phyloP scores from a whole-genome alignment of 768 basidiomycete genomes.

The Russula compacta region DNA sequence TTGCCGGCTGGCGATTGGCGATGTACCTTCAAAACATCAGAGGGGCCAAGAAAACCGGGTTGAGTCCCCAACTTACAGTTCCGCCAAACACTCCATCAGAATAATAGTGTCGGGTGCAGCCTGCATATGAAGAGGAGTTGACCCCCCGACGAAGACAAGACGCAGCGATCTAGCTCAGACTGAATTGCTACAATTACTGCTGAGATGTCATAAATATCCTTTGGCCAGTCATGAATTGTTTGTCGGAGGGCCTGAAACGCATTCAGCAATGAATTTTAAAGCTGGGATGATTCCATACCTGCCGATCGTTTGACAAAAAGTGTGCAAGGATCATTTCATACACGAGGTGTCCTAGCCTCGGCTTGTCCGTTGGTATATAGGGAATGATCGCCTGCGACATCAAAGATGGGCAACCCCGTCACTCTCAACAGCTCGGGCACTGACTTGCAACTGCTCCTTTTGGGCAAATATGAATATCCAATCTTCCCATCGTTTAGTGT shows the following conservation, averaged over 20 bases:
- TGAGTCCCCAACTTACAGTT: slow-evolving; percentile 47
- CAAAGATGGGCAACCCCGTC: neutral
- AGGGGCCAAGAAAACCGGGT: neutral
- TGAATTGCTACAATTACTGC: slow-evolving; percentile 87
- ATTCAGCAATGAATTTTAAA: neutral
- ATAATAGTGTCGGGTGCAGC: slow-evolving; percentile 42
- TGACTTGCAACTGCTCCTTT: slow-evolving; percentile 66
- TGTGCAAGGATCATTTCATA: slow-evolving; percentile 95
- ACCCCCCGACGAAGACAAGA: slow-evolving; percentile 39
- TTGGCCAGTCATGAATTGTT: slow-evolving; percentile 85
- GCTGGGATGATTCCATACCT: slow-evolving; percentile 33
- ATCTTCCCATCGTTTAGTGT: slow-evolving; percentile 84
- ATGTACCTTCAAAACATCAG: slow-evolving; percentile 50
- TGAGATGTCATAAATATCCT: slow-evolving; percentile 77
- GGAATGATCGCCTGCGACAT: slow-evolving; percentile 70
- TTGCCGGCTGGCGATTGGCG: slow-evolving; percentile 84
- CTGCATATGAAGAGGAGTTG: slow-evolving; percentile 23
- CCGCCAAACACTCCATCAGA: slow-evolving; percentile 92
- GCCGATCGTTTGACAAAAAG: slow-evolving; percentile 68
- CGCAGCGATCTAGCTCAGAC: slow-evolving; percentile 61
- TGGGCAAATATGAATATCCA: slow-evolving; percentile 91
- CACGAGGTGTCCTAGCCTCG: slow-evolving; percentile 71
- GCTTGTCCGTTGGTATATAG: slow-evolving; percentile 73
- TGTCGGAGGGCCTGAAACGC: slow-evolving; percentile 52
- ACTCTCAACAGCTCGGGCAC: slow-evolving; percentile 20